Conservation (phyloP, 192 early-diverging fungal species). For the Coemansia sp. region DNA sequence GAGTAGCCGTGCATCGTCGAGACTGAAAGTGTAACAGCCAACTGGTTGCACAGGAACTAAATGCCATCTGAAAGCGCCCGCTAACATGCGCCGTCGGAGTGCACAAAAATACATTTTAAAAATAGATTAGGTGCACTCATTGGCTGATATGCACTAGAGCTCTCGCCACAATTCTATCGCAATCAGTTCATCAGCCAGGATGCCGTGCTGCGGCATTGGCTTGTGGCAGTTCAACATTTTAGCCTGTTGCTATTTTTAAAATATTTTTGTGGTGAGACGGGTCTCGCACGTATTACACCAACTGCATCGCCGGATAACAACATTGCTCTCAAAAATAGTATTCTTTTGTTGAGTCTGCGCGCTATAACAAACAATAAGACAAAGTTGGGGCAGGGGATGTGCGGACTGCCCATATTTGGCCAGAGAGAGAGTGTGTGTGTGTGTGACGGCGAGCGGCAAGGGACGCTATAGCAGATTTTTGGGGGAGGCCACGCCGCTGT, state of each 20-base stretch:
- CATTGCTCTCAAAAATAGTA: not conserved
- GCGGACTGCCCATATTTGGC: not conserved
- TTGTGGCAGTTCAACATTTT: not conserved
- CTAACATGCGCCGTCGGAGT: not conserved
- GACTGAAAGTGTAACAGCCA: not conserved
- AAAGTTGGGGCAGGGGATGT: not conserved
- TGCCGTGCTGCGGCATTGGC: not conserved
- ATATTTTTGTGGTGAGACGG: not conserved
- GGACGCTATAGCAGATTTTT: not conserved
- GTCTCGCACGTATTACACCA: not conserved
- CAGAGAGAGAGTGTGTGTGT: not conserved
- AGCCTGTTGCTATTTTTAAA: not conserved
- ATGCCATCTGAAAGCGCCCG: not conserved
- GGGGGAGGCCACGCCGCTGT: not conserved
- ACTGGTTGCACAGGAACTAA: conserved; percentile 5
- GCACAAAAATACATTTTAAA: not conserved
- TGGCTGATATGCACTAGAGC: not conserved
- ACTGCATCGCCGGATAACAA: not conserved
- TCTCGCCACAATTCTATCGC: not conserved
- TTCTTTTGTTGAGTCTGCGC: not conserved
- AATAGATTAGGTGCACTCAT: not conserved
- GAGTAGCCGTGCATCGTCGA: not conserved
- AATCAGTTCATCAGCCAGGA: not conserved
- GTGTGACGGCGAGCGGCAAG: not conserved
- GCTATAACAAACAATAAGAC: not conserved